Conservation (phyloP, 2,329 filamentous ascomycete species). For the Fusarium robinianum region DNA sequence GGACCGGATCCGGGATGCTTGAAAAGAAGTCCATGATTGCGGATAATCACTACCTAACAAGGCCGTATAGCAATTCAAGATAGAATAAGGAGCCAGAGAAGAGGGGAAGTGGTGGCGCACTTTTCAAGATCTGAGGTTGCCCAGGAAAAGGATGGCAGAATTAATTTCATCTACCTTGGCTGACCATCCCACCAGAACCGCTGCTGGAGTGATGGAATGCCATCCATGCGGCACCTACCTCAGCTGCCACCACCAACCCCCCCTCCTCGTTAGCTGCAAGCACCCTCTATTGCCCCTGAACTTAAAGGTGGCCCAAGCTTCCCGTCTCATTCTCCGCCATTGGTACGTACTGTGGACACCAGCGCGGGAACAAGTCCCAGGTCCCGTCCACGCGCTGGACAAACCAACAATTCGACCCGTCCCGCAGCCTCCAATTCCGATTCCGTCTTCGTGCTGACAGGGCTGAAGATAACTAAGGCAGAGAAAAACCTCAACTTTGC, state of each 20-base stretch:
- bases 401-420: too few species aligned
- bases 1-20: conserved; percentile 7
- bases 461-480: neutral
- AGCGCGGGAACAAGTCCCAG: too few species aligned
- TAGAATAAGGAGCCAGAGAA: too few species aligned
- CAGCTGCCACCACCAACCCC: conserved; percentile 23
- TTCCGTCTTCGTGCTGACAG: conserved; percentile 4
- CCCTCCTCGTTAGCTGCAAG: conserved; percentile 11
- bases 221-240: neutral
- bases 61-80: too few species aligned
- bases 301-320: conserved; percentile 40
- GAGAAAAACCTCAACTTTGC: neutral
- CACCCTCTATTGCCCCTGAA: conserved; percentile 30
- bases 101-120: too few species aligned
- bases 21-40: conserved; percentile 38
- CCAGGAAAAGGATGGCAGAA: too few species aligned
- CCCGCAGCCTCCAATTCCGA: conserved; percentile 4
- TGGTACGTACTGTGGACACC: too few species aligned
- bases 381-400: conserved; percentile 22
- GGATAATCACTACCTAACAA: too few species aligned
- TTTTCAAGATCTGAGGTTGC: neutral
- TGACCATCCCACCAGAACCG: too few species aligned
- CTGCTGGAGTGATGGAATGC: too few species aligned
- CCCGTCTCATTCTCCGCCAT: conserved; percentile 6
- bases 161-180: too few species aligned